Evolutionary conservation across 495 filamentous ascomycete species (phyloP), one percentile per base, ranked within the genome.

Genomic region (Extremus antarcticus): DNA sequence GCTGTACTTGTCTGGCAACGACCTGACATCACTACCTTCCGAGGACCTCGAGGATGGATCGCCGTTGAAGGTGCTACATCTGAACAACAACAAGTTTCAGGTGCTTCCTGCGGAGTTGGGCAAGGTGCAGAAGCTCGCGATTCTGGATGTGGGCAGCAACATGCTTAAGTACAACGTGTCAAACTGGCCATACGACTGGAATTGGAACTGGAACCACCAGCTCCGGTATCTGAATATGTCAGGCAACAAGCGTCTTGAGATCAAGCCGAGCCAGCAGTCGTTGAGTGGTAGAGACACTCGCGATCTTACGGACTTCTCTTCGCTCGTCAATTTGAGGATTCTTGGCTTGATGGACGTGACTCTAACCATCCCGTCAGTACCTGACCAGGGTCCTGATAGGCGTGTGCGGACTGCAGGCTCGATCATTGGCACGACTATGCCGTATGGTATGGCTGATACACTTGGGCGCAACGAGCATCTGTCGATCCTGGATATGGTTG

Each of bases 151-250:
- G 58, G 90, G 90, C 51, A 96, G 87, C 74, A 99, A 99, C 63
- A 78, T 77, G n/a, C 76, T 99, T 45, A 99, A 96, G 67, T 99
- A 99, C 74, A 99, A 99, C 65, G 90, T 99, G 32, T 92, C 90
- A 23, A 99, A 99, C 65, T 95, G 94, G 78, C 92, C 94, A 0
- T 99, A 99, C 64, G 92, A 99, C 66, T 99, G 92, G 92, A 99
- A 99, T 63, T 99, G 92, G 92, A 97, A 96, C 67, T 88, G 90
- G 78, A 99, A 97, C 58, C 84, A 85, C 38, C 90, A 94, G 57
- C 73, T 99, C 54, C 87, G 89, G 57, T 97, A 94, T 63, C 83
- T 99, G 56, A 99, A 96, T 63, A 79, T 99, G 56, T 96, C 91
- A 7, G 92, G 94, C 22, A 99, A 99, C 74, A 94, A 95, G 68